Base-by-base conservation (phyloP, 371 early-diverging fungal species). In the Chytridium lagenaria region DNA sequence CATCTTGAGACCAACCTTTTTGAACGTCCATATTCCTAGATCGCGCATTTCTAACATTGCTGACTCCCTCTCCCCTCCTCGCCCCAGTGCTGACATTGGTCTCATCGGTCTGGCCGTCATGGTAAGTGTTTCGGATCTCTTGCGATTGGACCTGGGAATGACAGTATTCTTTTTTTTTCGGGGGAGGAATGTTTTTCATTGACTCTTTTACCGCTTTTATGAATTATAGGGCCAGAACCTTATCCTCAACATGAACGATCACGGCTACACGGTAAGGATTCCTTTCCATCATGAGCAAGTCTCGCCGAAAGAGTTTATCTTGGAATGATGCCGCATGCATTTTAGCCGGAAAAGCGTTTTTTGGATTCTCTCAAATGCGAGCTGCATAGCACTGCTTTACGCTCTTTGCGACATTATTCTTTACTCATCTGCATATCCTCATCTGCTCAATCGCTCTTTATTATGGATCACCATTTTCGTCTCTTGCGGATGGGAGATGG, bases 71-170 rank as follows among this genome's bases (percentile, higher is more conserved):
- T 55, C n/a, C n/a, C n/a, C 55, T 15, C 55, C 55, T 10, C 55
- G 55, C 26, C 23, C 23, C 55, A 94, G 94, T 85, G 97, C 95
- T 89, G 98, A 99, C 85, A 94, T 99, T 80, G 99, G 99, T 83
- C 92, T 99, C 78, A 97, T 99, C 82, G 99, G 99, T 81, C 89
- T 99, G 84, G 99, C 99, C 83, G 98, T 98, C 80, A 99, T 99
- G 99, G 96, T 96, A 90, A 73, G 82, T 75, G 1, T 3, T 49
- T 15, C 31, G 49, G 38, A 10, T 64, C 44, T 40, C 51, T 57
- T 16, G 51, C 67, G 23, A 10, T n/a, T n/a, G n/a, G n/a, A n/a
- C n/a, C n/a, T n/a, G n/a, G n/a, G n/a, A n/a, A n/a, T n/a, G n/a
- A n/a, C n/a, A n/a, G n/a, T n/a, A n/a, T n/a, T n/a, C n/a, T 71